These are phyloP conservation scores for Entomortierella chlamydospora DNA, from an alignment of 192 early-diverging fungal genomes.

Conservation along the genomic window DNA sequence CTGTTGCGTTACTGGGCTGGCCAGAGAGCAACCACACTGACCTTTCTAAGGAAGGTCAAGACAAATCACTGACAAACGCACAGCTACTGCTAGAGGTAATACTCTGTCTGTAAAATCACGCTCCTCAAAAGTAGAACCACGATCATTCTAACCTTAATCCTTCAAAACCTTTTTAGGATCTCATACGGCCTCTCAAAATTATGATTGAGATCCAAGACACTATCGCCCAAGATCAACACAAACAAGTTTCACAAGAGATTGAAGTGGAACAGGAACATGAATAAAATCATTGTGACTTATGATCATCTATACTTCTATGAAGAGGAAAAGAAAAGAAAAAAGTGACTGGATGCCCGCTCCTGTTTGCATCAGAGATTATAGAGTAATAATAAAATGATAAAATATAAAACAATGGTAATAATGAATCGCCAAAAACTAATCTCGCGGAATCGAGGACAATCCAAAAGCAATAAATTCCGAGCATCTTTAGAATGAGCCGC, in stretches of 20 bases:
- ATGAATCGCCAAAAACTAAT: neutral
- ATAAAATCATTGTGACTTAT: neutral
- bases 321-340: neutral
- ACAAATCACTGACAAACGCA: constrained; percentile 6
- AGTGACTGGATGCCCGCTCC: neutral
- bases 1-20: constrained; percentile 47
- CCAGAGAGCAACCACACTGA: neutral
- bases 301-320: neutral
- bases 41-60: neutral
- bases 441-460: neutral
- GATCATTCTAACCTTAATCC: neutral
- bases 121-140: neutral
- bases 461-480: neutral
- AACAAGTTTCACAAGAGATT: too few species aligned
- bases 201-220: constrained; percentile 51
- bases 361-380: neutral
- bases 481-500: constrained; percentile 35
- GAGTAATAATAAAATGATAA: neutral
- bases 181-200: constrained; percentile 36
- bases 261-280: too few species aligned
- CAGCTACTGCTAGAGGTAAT: constrained; percentile 28
- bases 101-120: neutral
- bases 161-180: constrained; percentile 4
- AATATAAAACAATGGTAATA: too few species aligned
- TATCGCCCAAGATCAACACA: constrained; percentile 21